These are phyloP conservation scores for Punica granatum DNA, from an alignment of 345 rosid genomes.

Conservation along the genomic window DNA sequence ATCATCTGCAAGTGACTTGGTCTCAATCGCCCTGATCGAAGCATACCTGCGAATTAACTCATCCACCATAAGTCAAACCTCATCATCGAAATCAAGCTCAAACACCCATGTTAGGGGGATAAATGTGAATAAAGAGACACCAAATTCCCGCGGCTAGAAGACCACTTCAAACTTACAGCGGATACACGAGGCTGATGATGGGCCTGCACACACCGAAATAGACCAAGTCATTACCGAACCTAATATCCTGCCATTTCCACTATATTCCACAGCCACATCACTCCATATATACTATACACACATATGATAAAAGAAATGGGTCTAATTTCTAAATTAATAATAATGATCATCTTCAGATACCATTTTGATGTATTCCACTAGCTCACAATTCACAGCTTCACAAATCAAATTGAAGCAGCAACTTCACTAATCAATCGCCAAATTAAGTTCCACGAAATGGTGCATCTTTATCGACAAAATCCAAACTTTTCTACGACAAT, in stretches of 20 bases:
- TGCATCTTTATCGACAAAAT: neutral
- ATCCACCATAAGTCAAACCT: neutral
- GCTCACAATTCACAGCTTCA: neutral
- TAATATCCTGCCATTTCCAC: neutral
- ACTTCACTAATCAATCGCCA: neutral
- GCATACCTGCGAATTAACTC: slow-evolving; percentile 51
- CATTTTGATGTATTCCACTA: neutral
- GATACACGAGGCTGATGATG: slow-evolving; percentile 80
- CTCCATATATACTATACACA: too few species aligned
- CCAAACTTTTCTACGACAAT: neutral
- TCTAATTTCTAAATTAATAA: neutral
- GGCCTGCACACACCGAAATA: slow-evolving; percentile 55
- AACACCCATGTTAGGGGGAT: neutral
- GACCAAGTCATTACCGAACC: neutral
- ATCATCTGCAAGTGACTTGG: slow-evolving; percentile 74
- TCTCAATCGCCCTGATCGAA: slow-evolving; percentile 79
- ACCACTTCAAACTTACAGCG: slow-evolving; percentile 55
- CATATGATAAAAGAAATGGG: too few species aligned
- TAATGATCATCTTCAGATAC: too few species aligned
- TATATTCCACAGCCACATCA: neutral
- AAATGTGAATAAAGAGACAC: neutral
- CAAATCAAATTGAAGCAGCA: neutral
- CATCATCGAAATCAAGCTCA: neutral
- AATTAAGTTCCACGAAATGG: neutral
- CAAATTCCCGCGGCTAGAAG: neutral